These are phyloP conservation scores for Myxozyma neotropica DNA, from an alignment of 805 yeast genomes.

Conservation along the genomic window DNA sequence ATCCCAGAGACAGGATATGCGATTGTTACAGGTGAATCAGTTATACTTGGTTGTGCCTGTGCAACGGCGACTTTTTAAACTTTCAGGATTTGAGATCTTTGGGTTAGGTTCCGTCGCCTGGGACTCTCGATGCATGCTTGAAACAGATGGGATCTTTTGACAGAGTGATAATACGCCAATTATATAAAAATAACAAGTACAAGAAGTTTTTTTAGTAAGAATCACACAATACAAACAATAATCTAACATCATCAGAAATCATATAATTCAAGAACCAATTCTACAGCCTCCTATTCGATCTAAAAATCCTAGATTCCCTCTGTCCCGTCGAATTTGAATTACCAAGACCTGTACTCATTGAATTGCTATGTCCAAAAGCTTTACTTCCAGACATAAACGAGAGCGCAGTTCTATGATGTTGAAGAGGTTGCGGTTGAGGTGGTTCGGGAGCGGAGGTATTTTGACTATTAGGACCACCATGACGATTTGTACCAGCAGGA, in stretches of 20 bases:
- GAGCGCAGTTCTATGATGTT: constrained; percentile 28
- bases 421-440: constrained; percentile 16
- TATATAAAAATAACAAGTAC: too few relatives aligned
- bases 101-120: neutral
- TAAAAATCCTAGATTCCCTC: constrained; percentile 9
- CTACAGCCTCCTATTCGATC: constrained; percentile 5
- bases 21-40: too few relatives aligned
- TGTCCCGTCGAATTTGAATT: neutral
- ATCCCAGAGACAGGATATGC: too few relatives aligned
- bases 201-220: too few relatives aligned
- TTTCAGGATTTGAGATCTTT: neutral
- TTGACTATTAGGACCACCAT: neutral
- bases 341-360: neutral
- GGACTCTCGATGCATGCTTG: too few relatives aligned
- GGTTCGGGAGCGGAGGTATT: neutral
- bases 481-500: neutral
- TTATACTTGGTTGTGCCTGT: neutral
- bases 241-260: neutral
- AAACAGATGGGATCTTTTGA: neutral
- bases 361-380: neutral
- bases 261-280: too few relatives aligned
- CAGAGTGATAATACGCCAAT: too few relatives aligned
- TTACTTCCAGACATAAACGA: constrained; percentile 26
- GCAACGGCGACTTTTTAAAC: neutral
- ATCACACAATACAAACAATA: neutral